Percentiles rank a stretch among this genome's conserved stretches.
Evolutionary conservation across 768 basidiomycete species (phyloP).

Genomic region (Tulasnella sp.): DNA sequence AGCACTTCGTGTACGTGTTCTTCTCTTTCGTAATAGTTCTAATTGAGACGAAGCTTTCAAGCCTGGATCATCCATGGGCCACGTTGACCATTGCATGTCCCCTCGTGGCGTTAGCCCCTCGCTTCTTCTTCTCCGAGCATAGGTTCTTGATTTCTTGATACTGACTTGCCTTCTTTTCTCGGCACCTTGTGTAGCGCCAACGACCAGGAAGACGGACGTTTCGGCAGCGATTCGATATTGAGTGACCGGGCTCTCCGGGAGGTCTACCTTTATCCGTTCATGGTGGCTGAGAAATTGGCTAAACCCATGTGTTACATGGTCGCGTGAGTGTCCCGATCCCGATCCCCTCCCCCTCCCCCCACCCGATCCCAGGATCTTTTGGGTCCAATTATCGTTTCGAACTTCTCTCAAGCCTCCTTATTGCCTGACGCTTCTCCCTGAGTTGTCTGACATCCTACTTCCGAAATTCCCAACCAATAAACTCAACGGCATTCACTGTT

Average conservation of each 20-base stretch:
- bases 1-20: slow-evolving; percentile 49
- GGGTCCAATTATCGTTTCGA: neutral
- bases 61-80: neutral
- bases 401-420: neutral
- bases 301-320: slow-evolving; percentile 58
- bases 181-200: slow-evolving; percentile 40
- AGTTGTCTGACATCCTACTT: neutral
- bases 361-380: neutral
- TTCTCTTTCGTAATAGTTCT: neutral
- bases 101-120: neutral
- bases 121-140: neutral
- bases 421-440: neutral
- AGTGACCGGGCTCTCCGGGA: slow-evolving; percentile 66
- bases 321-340: slow-evolving; percentile 42
- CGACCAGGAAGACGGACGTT: slow-evolving; percentile 69
- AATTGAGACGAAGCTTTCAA: neutral
- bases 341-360: neutral
- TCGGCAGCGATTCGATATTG: slow-evolving; percentile 59
- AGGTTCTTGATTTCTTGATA: neutral
- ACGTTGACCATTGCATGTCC: neutral
- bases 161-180: neutral
- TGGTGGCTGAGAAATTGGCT: slow-evolving; percentile 50
- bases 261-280: slow-evolving; percentile 67
- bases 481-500: slow-evolving; percentile 45
- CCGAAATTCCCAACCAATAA: slow-evolving; percentile 35